Evolutionary conservation across 192 early-diverging fungal genomes (phyloP).

Genomic region (Rhizophagus prolifer): DNA sequence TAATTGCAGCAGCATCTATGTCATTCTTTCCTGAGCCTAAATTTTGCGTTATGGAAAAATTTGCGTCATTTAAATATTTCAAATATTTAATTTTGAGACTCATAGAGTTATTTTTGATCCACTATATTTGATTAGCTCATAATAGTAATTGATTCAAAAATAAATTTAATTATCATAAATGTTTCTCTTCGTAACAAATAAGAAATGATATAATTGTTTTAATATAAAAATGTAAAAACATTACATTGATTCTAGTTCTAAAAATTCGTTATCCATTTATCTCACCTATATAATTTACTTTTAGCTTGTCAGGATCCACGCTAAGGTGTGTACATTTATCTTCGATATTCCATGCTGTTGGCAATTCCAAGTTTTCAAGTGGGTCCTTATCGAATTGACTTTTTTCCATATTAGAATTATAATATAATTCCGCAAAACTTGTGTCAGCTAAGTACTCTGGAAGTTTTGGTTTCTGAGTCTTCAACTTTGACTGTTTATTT

Average conservation of each 20-base stretch:
- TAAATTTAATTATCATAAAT: background rate
- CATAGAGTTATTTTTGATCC: no score
- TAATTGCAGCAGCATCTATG: constrained; percentile 77
- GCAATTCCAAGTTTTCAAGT: constrained; percentile 39
- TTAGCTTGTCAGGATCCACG: constrained; percentile 39
- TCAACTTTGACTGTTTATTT: constrained; percentile 5
- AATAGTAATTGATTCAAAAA: background rate
- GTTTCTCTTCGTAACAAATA: background rate
- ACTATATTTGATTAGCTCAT: background rate
- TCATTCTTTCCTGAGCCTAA: constrained; percentile 70
- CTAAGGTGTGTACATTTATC: constrained; percentile 57
- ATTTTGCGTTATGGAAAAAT: background rate
- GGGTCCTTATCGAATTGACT: background rate
- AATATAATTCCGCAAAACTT: constrained; percentile 22
- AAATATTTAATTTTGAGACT: background rate
- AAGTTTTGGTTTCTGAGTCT: background rate
- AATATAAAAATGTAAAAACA: background rate
- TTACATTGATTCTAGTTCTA: background rate
- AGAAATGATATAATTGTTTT: background rate
- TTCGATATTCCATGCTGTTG: constrained; percentile 59
- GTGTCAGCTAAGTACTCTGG: constrained; percentile 28
- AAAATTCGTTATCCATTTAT: background rate
- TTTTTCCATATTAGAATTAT: background rate
- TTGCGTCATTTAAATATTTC: background rate
- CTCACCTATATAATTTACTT: constrained; percentile 56